Evolutionary conservation across 2,329 filamentous ascomycete species (phyloP).

Genomic region (Colletotrichum siamense): DNA sequence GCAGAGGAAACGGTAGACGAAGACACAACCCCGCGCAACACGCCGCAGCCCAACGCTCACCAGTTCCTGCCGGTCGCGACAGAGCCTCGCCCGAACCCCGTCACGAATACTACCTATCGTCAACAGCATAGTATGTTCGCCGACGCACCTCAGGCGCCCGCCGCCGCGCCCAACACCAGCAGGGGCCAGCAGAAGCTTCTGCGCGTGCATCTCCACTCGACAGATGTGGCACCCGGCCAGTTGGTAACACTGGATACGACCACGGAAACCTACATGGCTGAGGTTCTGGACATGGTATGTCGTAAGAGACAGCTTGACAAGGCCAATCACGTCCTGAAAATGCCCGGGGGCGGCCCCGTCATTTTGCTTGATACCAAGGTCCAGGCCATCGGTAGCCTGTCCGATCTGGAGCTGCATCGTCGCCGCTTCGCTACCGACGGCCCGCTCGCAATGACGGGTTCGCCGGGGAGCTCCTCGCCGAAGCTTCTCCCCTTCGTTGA

Average conservation of each 20-base stretch:
- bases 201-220: constrained; percentile 73
- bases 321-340: constrained; percentile 78
- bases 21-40: constrained; percentile 47
- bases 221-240: constrained; percentile 74
- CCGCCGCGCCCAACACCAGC: constrained; percentile 45
- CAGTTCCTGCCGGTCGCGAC: constrained; percentile 31
- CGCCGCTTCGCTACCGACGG: constrained; percentile 79
- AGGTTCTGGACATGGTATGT: constrained; percentile 81
- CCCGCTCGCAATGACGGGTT: constrained; percentile 70
- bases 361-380: constrained; percentile 80
- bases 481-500: constrained; percentile 65
- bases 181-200: constrained; percentile 74
- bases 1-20: constrained; percentile 44
- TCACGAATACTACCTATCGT: constrained; percentile 66
- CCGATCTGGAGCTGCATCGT: constrained; percentile 77
- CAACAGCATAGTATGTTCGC: constrained; percentile 58
- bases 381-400: constrained; percentile 76
- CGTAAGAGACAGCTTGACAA: constrained; percentile 81
- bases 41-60: constrained; percentile 47
- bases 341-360: constrained; percentile 75
- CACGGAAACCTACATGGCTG: constrained; percentile 82
- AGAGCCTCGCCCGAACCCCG: constrained; percentile 59
- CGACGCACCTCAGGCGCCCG: constrained; percentile 59
- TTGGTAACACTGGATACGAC: constrained; percentile 78
- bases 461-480: constrained; percentile 73